Evolutionary conservation across 2,329 filamentous ascomycete species (phyloP).

Genomic region (Cladosporium sp.): DNA sequence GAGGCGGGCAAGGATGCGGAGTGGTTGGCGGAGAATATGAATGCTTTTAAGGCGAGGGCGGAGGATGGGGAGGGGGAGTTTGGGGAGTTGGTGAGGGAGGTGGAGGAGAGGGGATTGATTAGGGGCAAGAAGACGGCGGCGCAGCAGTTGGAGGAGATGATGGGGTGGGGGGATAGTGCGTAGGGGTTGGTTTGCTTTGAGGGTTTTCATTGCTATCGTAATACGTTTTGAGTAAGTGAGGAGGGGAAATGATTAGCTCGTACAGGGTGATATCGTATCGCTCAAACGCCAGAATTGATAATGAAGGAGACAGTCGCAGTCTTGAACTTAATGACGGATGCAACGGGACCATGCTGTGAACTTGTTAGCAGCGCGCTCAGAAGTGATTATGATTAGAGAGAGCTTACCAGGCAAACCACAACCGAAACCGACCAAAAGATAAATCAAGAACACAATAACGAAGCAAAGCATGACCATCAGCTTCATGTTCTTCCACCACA

Average conservation of each 20-base stretch:
- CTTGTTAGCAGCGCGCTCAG: background rate
- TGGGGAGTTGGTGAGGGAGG: slow-evolving; percentile 29
- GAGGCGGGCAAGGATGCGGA: slow-evolving; percentile 28
- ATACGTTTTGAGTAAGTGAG: background rate
- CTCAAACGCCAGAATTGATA: slow-evolving; percentile 4
- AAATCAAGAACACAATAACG: slow-evolving; percentile 68
- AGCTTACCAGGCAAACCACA: slow-evolving; percentile 61
- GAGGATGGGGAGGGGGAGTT: slow-evolving; percentile 33
- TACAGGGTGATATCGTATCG: background rate
- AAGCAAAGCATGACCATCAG: slow-evolving; percentile 76
- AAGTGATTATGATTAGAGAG: no score
- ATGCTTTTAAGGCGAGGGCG: slow-evolving; percentile 31
- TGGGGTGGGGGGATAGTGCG: slow-evolving; percentile 27
- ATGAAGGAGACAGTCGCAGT: background rate
- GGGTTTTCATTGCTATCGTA: background rate
- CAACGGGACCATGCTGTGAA: slow-evolving; percentile 25
- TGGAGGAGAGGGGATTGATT: slow-evolving; percentile 28
- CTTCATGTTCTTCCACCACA: slow-evolving; percentile 99
- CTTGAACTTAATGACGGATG: slow-evolving; percentile 12
- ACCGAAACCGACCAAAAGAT: slow-evolving; percentile 67
- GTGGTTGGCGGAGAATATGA: slow-evolving; percentile 33
- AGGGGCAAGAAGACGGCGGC: slow-evolving; percentile 17
- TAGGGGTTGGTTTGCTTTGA: background rate
- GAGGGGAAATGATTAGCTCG: background rate
- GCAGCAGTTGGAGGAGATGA: slow-evolving; percentile 25